Evolutionary conservation across 345 rosid genomes (phyloP), one percentile per base, ranked within the genome.

Genomic region (Punica granatum): DNA sequence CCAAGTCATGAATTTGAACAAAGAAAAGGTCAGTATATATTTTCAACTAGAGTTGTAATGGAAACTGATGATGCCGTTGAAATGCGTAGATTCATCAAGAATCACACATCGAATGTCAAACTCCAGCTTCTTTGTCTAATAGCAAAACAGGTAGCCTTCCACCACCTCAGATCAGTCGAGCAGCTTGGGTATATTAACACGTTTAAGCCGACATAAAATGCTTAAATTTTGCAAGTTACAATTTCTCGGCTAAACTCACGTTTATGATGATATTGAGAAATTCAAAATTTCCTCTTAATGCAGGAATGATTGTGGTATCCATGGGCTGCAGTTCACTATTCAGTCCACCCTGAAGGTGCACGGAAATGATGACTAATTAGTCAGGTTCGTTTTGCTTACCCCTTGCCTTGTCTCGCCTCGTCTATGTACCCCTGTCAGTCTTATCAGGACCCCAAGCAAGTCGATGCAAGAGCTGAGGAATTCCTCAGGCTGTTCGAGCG

Each of bases 141-240:
- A 43, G 91, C 91, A 76, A 86, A 90, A 80, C 92, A 88, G 76
- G 81, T 90, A 59, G 87, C 95, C 69, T 88, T 90, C 82, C 96
- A 92, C 78, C 98, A 92, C 80, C 98, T 92, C 72, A 83, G 98
- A 82, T 75, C 96, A 3, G 90, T 92, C 21, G 95, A 92, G 81
- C 96, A 90, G 75, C 98, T 92, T 75, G 96, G 98, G 49, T 92
- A 92, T 68, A 84, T 88, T 53, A 84, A 91, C 49, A 79, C 68
- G 30, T 91, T 92, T 36, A 63, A 70, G 67, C 86, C 70, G 71
- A 88, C 96, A 96, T 90, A 75, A 70, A n/a, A 46, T 51, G 2
- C 16, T 4, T 37, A 37, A 4, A 37, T 37, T 3, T 11, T 56
- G 7, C 25, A n/a, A 49, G 7, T 26, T 54, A 23, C 31, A 7